Percentiles rank a stretch among this genome's conserved stretches.
phyloP scores from a whole-genome alignment of 1,284 basidiomycete species.

The Polyporus tsugae region DNA sequence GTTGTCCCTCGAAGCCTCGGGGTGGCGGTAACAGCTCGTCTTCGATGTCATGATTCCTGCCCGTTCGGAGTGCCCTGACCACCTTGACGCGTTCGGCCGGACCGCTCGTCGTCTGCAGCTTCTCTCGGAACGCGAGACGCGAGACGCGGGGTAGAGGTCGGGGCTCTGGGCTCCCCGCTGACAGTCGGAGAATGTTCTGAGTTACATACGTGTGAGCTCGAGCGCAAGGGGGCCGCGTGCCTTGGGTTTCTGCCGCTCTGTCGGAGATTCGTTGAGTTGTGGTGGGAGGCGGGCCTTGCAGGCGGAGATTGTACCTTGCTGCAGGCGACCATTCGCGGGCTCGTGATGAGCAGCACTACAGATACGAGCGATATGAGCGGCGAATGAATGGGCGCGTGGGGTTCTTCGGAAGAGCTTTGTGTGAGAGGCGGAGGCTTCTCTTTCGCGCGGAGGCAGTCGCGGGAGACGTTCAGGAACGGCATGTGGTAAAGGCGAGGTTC shows the following conservation, averaged over 20 bases:
- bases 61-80: not conserved
- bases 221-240: not conserved
- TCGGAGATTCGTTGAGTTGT: constrained; percentile 15
- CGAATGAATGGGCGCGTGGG: constrained; percentile 1
- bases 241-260: constrained; percentile 15
- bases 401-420: constrained; percentile 1
- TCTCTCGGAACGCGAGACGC: not conserved
- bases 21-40: not conserved
- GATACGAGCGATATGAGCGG: not conserved
- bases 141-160: not conserved
- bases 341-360: not conserved
- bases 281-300: not conserved
- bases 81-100: not conserved
- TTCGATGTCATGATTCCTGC: not conserved
- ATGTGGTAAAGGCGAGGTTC: not conserved
- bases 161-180: constrained; percentile 5
- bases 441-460: not conserved
- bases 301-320: constrained; percentile 12
- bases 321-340: not conserved
- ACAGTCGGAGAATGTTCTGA: constrained; percentile 21
- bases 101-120: constrained; percentile 4
- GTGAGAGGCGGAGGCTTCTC: constrained; percentile 1
- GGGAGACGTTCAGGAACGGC: constrained; percentile 5
- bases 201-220: constrained; percentile 7
- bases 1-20: not conserved